These are phyloP conservation scores for Candida piceae DNA, from an alignment of 805 yeast species.

Conservation along the genomic window DNA sequence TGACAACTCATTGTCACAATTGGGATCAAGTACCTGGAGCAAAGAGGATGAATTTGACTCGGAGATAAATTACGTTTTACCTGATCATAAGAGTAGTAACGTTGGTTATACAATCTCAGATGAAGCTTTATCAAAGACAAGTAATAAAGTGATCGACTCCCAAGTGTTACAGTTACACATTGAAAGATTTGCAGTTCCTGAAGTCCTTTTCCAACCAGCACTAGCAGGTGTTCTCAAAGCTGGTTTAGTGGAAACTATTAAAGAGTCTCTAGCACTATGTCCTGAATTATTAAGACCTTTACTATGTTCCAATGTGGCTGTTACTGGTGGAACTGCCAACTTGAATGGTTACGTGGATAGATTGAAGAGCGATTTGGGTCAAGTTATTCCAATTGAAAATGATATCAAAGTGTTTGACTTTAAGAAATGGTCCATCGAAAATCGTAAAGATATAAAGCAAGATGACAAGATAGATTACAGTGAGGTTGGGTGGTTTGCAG, in stretches of 20 bases:
- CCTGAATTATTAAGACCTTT: constrained; percentile 75
- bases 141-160: constrained; percentile 30
- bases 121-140: constrained; percentile 5
- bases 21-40: too few species aligned
- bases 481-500: constrained; percentile 47
- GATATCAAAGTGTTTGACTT: constrained; percentile 44
- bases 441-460: constrained; percentile 17
- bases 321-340: constrained; percentile 79
- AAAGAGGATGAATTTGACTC: constrained; percentile 25
- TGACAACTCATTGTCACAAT: constrained; percentile 23
- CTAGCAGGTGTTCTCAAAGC: constrained; percentile 72
- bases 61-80: constrained; percentile 71
- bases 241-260: constrained; percentile 67
- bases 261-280: constrained; percentile 60
- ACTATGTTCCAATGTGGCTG: constrained; percentile 69
- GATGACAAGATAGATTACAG: constrained; percentile 37
- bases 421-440: not conserved
- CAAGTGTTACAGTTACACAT: constrained; percentile 70
- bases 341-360: constrained; percentile 64
- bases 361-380: constrained; percentile 53
- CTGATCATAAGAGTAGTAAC: constrained; percentile 78
- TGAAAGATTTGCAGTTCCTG: constrained; percentile 87
- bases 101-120: constrained; percentile 49
- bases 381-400: constrained; percentile 71
- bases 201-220: constrained; percentile 79